Conservation (phyloP, 352 stramenopile species). For the Pythium dissotocum region DNA sequence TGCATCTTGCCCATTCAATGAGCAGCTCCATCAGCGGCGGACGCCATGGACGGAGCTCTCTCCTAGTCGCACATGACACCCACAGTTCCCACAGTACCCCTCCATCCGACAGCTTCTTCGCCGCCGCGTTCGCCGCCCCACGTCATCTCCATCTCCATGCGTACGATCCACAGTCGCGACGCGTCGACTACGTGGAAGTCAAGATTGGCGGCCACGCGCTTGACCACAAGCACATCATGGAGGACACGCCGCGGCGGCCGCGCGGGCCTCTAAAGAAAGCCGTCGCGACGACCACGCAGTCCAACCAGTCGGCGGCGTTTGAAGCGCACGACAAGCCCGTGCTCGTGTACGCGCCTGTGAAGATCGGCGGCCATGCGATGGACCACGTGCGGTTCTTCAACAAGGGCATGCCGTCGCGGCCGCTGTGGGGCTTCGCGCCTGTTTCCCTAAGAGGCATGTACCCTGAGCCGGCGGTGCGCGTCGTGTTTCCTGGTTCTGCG, state of each 20-base stretch:
- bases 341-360: conserved; percentile 61
- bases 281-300: not conserved
- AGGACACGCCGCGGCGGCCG: conserved; percentile 10
- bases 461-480: not conserved
- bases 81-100: not conserved
- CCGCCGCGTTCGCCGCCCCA: conserved; percentile 17
- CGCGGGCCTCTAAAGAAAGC: conserved; percentile 22
- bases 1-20: not conserved
- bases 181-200: conserved; percentile 50
- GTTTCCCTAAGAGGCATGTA: not conserved
- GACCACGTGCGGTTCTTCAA: conserved; percentile 77
- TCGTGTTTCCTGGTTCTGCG: not conserved
- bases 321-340: conserved; percentile 37
- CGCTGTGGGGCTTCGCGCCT: conserved; percentile 43
- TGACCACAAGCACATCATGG: conserved; percentile 56
- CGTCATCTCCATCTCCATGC: conserved; percentile 61
- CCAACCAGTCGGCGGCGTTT: conserved; percentile 43
- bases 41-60: not conserved
- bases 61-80: not conserved
- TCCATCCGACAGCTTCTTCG: not conserved
- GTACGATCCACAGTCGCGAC: conserved; percentile 35
- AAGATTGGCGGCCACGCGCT: conserved; percentile 75
- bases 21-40: not conserved
- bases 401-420: conserved; percentile 57
- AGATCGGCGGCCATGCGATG: conserved; percentile 76